phyloP scores from a whole-genome alignment of 2,329 filamentous ascomycete species.

The Clonostachys byssicola region DNA sequence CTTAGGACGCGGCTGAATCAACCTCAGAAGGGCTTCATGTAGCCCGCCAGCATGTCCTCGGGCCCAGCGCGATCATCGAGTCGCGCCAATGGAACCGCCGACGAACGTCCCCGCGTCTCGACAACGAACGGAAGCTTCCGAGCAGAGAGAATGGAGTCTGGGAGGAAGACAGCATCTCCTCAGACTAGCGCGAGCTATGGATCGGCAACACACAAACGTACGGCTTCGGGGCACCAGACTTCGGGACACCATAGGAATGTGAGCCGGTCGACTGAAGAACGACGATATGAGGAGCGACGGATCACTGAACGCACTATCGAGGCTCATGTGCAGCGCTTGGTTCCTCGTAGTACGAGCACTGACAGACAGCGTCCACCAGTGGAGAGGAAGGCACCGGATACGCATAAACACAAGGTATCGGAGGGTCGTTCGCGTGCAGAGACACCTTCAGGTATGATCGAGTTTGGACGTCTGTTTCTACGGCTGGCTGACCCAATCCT shows the following conservation, averaged over 20 bases:
- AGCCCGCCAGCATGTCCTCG: constrained; percentile 31
- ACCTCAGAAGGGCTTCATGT: constrained; percentile 6
- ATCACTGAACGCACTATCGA: constrained; percentile 51
- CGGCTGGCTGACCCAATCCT: constrained; percentile 11
- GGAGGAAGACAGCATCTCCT: constrained; percentile 22
- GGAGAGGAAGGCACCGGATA: constrained; percentile 30
- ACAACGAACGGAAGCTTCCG: constrained; percentile 24
- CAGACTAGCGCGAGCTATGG: constrained; percentile 26
- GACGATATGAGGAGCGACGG: constrained; percentile 46
- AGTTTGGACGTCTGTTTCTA: not conserved
- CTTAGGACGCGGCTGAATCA: constrained; percentile 22
- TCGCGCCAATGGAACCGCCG: constrained; percentile 35
- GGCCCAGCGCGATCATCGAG: constrained; percentile 34
- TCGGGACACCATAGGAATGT: constrained; percentile 51
- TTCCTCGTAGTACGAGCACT: constrained; percentile 56
- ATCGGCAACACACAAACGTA: constrained; percentile 49
- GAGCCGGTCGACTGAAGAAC: constrained; percentile 35
- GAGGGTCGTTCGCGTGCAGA: constrained; percentile 42
- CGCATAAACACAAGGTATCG: constrained; percentile 31
- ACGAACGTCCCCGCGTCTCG: constrained; percentile 30
- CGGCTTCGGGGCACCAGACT: constrained; percentile 54
- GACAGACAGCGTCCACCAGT: not conserved
- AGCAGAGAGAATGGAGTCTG: constrained; percentile 25
- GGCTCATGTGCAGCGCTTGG: constrained; percentile 59
- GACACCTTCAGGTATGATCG: constrained; percentile 39